A percentile compares a stretch with the other conserved stretches of the same genome.
Conservation (phyloP, 2,329 filamentous ascomycete species). For the Shiraia sp. region DNA sequence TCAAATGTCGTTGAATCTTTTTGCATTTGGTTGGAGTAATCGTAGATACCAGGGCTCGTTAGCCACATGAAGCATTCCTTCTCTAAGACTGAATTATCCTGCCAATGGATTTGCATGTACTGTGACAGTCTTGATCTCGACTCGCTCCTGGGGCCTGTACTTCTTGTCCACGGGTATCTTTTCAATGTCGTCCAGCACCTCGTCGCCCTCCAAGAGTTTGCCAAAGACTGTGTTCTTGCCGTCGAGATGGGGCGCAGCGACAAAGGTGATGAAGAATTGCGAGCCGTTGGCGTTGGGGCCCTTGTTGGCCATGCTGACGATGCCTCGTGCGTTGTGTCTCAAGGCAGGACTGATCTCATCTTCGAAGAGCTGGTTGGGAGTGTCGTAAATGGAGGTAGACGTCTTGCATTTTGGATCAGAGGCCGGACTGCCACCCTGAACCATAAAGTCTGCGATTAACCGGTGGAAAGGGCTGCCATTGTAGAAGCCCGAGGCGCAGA, state of each 20-base stretch:
- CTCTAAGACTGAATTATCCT: constrained; percentile 45
- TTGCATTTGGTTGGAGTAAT: constrained; percentile 30
- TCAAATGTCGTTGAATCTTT: constrained; percentile 17
- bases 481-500: constrained; percentile 81
- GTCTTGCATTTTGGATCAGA: constrained; percentile 61
- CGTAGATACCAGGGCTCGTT: constrained; percentile 44
- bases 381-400: constrained; percentile 71
- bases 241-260: constrained; percentile 78
- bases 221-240: constrained; percentile 86
- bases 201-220: constrained; percentile 63
- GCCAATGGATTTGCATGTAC: constrained; percentile 82
- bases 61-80: constrained; percentile 27
- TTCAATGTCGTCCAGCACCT: constrained; percentile 73
- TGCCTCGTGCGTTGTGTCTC: constrained; percentile 68
- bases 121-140: constrained; percentile 69
- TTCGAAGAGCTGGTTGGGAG: constrained; percentile 61
- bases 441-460: constrained; percentile 79
- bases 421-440: constrained; percentile 68
- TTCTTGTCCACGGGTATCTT: constrained; percentile 76
- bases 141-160: constrained; percentile 68
- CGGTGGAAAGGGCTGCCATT: constrained; percentile 77
- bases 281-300: constrained; percentile 73
- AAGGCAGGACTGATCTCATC: constrained; percentile 78
- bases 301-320: constrained; percentile 80
- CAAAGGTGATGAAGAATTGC: constrained; percentile 82